Evolutionary conservation across 768 basidiomycete species (phyloP).

Genomic region (Lanmaoa rubissima): DNA sequence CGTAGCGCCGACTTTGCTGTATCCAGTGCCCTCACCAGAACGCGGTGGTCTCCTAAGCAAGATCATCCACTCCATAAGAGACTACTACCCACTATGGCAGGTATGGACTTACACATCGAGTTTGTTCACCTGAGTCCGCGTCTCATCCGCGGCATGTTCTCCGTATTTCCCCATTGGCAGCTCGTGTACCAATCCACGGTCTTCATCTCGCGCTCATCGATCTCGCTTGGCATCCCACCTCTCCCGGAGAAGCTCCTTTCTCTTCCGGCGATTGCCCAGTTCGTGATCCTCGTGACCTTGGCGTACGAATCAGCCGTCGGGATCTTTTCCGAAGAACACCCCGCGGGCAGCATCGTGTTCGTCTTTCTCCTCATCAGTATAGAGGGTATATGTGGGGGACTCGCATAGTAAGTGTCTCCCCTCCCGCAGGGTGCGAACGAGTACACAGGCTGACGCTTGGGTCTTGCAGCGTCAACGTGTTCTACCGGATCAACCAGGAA

Average conservation of each 20-base stretch:
- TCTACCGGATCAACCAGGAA: slow-evolving; percentile 80
- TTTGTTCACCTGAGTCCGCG: neutral
- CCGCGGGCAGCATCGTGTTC: slow-evolving; percentile 50
- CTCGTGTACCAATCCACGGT: slow-evolving; percentile 89
- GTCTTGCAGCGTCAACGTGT: slow-evolving; percentile 74
- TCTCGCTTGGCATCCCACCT: slow-evolving; percentile 80
- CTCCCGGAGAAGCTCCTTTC: slow-evolving; percentile 67
- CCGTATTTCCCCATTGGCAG: slow-evolving; percentile 33
- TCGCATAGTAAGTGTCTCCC: slow-evolving; percentile 68
- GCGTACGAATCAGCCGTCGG: slow-evolving; percentile 68
- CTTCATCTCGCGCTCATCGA: slow-evolving; percentile 89
- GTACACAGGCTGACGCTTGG: neutral
- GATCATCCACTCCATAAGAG: slow-evolving; percentile 80
- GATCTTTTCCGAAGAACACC: slow-evolving; percentile 48
- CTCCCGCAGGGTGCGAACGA: neutral
- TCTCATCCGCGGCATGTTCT: neutral
- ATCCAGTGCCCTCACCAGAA: slow-evolving; percentile 70
- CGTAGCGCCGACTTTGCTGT: slow-evolving; percentile 85
- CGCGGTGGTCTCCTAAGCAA: slow-evolving; percentile 62
- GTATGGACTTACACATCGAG: slow-evolving; percentile 36
- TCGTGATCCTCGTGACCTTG: slow-evolving; percentile 58
- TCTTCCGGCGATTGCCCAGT: slow-evolving; percentile 74
- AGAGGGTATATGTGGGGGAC: slow-evolving; percentile 91
- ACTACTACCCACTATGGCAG: slow-evolving; percentile 97
- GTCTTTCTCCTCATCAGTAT: slow-evolving; percentile 78